Conservation (phyloP, 306 rosid genomes). For the Dryas drummondii region DNA sequence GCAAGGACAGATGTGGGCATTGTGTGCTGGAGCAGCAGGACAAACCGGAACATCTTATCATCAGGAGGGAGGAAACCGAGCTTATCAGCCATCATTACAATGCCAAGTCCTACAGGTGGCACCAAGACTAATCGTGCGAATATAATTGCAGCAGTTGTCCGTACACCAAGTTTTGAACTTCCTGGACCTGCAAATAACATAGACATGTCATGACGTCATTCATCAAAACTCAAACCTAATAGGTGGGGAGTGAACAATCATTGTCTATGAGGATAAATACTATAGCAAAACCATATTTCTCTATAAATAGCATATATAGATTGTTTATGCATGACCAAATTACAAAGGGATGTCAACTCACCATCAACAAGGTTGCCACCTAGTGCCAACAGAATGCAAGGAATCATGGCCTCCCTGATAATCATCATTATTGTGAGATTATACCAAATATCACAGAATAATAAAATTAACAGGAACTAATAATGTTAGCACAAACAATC, state of each 20-base stretch:
- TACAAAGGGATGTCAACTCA: conserved; percentile 36
- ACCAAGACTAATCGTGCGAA: conserved; percentile 75
- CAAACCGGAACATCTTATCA: conserved; percentile 87
- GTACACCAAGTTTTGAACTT: conserved; percentile 83
- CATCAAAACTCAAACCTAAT: background rate
- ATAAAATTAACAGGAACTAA: background rate
- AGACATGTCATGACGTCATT: background rate
- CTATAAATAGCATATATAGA: background rate
- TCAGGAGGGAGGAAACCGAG: conserved; percentile 89
- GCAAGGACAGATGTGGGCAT: conserved; percentile 98
- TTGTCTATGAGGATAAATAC: background rate
- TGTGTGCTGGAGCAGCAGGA: conserved; percentile 90
- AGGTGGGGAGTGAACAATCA: background rate
- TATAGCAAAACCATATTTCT: background rate
- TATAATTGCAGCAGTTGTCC: conserved; percentile 86
- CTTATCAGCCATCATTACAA: conserved; percentile 88
- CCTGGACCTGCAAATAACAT: conserved; percentile 79
- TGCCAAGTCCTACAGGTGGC: conserved; percentile 87
- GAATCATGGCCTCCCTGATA: conserved; percentile 98
- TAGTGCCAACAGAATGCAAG: conserved; percentile 93
- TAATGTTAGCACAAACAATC: background rate
- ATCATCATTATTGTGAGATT: conserved; percentile 38
- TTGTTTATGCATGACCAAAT: background rate
- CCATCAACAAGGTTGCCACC: conserved; percentile 98
- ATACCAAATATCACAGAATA: background rate